These are phyloP conservation scores for Blastobotrys malaysiensis DNA, from an alignment of 1,139 yeast species.

Conservation along the genomic window DNA sequence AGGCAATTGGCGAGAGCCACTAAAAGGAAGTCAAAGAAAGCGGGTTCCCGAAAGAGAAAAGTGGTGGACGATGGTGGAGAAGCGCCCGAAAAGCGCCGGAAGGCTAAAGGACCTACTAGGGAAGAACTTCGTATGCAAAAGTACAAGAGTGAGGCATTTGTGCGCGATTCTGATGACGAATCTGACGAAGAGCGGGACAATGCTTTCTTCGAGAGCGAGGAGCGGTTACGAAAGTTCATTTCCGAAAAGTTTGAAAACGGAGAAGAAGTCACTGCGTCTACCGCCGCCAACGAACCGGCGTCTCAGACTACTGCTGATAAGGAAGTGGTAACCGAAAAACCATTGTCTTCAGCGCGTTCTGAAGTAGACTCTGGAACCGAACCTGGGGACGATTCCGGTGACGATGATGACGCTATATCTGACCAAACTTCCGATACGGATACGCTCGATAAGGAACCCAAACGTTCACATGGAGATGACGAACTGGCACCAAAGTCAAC, in stretches of 20 bases:
- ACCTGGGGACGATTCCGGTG: not conserved
- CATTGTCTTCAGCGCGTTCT: not conserved
- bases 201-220: constrained; percentile 54
- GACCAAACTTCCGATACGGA: not conserved
- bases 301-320: not conserved
- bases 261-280: not conserved
- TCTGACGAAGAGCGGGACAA: constrained; percentile 54
- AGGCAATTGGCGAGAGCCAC: constrained; percentile 10
- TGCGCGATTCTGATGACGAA: constrained; percentile 63
- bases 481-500: not conserved
- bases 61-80: constrained; percentile 11
- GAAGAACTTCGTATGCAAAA: constrained; percentile 1
- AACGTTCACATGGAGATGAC: constrained; percentile 5
- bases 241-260: not conserved
- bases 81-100: constrained; percentile 6
- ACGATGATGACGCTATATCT: not conserved
- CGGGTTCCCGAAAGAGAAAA: constrained; percentile 9
- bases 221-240: constrained; percentile 4
- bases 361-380: not conserved
- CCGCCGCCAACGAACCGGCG: not conserved
- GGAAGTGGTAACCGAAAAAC: not conserved
- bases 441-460: constrained; percentile 11
- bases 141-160: constrained; percentile 40
- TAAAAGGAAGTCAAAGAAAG: constrained; percentile 2
- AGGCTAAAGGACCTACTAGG: constrained; percentile 5